phyloP scores from a whole-genome alignment of 805 yeast species.

The Clavispora phyllophila region DNA sequence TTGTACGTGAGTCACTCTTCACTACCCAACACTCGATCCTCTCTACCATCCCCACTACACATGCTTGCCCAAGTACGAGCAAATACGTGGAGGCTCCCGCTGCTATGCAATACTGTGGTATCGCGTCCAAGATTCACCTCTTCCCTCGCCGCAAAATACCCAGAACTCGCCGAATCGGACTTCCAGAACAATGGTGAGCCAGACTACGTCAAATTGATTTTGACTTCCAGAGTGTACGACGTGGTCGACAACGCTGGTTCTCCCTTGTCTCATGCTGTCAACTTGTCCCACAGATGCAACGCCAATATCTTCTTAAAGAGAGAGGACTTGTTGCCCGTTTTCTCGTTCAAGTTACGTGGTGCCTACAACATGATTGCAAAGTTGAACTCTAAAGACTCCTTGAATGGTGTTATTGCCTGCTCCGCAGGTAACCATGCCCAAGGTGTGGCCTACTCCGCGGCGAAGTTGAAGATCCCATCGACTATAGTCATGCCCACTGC shows the following conservation, averaged over 20 bases:
- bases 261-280: conserved; percentile 72
- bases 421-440: conserved; percentile 99
- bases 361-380: conserved; percentile 97
- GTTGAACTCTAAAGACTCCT: conserved; percentile 52
- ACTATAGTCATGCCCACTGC: conserved; percentile 98
- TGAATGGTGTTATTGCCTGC: conserved; percentile 92
- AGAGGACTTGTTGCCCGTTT: conserved; percentile 92
- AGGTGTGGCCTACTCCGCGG: conserved; percentile 94
- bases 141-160: conserved; percentile 24
- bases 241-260: conserved; percentile 76
- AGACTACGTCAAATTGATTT: conserved; percentile 86
- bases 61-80: neutral
- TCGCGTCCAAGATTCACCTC: neutral
- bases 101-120: neutral
- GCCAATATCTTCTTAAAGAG: conserved; percentile 77
- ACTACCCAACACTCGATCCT: neutral
- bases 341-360: conserved; percentile 93
- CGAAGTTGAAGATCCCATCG: conserved; percentile 79
- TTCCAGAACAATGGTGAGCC: conserved; percentile 60
- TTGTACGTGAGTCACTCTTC: neutral
- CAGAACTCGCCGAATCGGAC: conserved; percentile 48
- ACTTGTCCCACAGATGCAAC: conserved; percentile 68
- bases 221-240: conserved; percentile 92
- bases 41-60: neutral
- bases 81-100: neutral